These are phyloP conservation scores for Myxozyma lipomycoides DNA, from an alignment of 805 yeast genomes.

Conservation along the genomic window DNA sequence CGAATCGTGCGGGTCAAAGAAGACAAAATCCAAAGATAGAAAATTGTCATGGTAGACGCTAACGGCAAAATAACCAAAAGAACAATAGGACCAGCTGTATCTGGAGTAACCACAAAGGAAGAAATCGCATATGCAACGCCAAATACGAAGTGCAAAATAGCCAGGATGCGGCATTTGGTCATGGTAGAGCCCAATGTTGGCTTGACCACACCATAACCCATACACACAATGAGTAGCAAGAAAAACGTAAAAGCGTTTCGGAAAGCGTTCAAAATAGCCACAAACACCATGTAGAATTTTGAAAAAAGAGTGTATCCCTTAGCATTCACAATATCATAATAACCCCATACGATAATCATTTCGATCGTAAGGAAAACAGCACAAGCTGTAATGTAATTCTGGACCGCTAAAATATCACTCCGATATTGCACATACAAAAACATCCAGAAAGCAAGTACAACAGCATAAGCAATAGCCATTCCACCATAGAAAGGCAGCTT, in stretches of 20 bases:
- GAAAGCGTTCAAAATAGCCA: conserved; percentile 73
- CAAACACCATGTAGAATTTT: conserved; percentile 68
- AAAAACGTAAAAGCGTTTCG: conserved; percentile 86
- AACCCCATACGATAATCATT: conserved; percentile 84
- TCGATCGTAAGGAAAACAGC: conserved; percentile 78
- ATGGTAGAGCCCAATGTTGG: conserved; percentile 78
- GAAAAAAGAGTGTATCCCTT: conserved; percentile 52
- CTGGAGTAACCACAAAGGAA: conserved; percentile 50
- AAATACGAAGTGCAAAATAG: conserved; percentile 53
- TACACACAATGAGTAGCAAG: conserved; percentile 72
- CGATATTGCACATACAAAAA: conserved; percentile 83
- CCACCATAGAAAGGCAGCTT: conserved; percentile 85
- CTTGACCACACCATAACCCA: conserved; percentile 89
- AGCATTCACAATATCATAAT: conserved; percentile 76
- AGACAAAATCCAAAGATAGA: conserved; percentile 70
- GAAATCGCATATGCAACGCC: conserved; percentile 52
- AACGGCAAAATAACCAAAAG: conserved; percentile 68
- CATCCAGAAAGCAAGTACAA: conserved; percentile 74
- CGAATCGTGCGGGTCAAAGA: conserved; percentile 72
- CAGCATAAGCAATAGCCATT: conserved; percentile 75
- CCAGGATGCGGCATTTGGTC: conserved; percentile 63
- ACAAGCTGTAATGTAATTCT: conserved; percentile 83
- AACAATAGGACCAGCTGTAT: conserved; percentile 45
- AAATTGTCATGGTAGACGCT: conserved; percentile 60
- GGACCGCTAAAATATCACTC: conserved; percentile 82